Conservation (phyloP, 257 asterid species). For the Echites panduratus region DNA sequence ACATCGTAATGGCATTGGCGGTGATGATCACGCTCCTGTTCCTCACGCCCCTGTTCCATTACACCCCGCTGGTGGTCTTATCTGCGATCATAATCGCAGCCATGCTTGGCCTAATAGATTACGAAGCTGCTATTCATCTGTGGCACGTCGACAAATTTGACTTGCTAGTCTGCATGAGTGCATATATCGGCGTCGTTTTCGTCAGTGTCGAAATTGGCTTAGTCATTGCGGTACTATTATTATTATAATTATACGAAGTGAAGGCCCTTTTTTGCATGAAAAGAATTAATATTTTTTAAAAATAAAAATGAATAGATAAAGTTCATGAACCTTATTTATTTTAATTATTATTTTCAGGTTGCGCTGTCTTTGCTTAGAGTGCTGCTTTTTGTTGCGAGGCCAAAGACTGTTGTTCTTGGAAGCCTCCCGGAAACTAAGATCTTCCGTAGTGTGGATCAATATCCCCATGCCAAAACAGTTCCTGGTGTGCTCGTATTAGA, state of each 20-base stretch:
- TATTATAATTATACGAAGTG: too few relatives aligned
- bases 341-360: too few relatives aligned
- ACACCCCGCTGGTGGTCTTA: slow-evolving; percentile 86
- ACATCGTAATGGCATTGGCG: slow-evolving; percentile 90
- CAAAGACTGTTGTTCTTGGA: slow-evolving; percentile 72
- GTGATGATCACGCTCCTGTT: slow-evolving; percentile 76
- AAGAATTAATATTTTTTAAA: too few relatives aligned
- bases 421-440: slow-evolving; percentile 68
- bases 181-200: slow-evolving; percentile 75
- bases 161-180: slow-evolving; percentile 75
- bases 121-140: slow-evolving; percentile 80
- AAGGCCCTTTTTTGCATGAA: too few relatives aligned
- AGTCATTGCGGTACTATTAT: slow-evolving; percentile 70
- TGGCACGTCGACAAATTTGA: slow-evolving; percentile 89
- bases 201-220: slow-evolving; percentile 74
- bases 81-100: slow-evolving; percentile 82
- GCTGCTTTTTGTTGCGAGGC: slow-evolving; percentile 77
- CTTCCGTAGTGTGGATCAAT: slow-evolving; percentile 76
- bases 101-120: slow-evolving; percentile 93
- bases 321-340: too few relatives aligned
- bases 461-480: slow-evolving; percentile 46
- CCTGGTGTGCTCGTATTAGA: slow-evolving; percentile 76
- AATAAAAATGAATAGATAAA: too few relatives aligned
- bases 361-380: slow-evolving; percentile 71
- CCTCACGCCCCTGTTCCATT: slow-evolving; percentile 75